Percentiles rank a stretch among this genome's conserved stretches.
Conservation (phyloP, 345 rosid genomes). For the Salix udensis region DNA sequence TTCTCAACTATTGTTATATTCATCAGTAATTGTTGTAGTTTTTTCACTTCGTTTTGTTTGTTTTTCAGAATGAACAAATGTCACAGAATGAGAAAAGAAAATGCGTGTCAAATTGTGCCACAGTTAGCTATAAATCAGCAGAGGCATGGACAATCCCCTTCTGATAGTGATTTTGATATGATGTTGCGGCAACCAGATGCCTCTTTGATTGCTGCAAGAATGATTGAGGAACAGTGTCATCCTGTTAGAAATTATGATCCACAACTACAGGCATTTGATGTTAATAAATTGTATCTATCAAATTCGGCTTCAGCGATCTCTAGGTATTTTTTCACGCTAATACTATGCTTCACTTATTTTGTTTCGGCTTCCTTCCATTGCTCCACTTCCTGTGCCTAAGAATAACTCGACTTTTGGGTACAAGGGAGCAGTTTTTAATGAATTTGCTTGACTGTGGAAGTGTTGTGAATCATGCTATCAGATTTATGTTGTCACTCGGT, state of each 20-base stretch:
- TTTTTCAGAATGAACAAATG: conserved; percentile 10
- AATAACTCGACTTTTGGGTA: not conserved
- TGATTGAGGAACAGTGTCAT: conserved; percentile 6
- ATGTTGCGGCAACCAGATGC: conserved; percentile 9
- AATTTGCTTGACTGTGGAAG: not conserved
- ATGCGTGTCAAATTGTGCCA: not conserved
- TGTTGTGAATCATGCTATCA: too few species aligned
- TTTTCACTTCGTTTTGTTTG: not conserved
- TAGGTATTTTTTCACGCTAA: conserved; percentile 7
- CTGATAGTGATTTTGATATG: not conserved
- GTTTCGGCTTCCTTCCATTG: too few species aligned
- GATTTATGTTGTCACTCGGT: too few species aligned
- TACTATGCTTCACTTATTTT: too few species aligned
- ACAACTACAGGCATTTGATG: conserved; percentile 2
- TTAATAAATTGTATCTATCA: conserved; percentile 10
- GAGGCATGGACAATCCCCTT: conserved; percentile 12
- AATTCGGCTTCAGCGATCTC: conserved; percentile 9
- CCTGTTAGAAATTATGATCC: conserved; percentile 8
- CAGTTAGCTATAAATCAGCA: conserved; percentile 8
- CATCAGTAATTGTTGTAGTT: too few species aligned
- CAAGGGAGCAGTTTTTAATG: not conserved
- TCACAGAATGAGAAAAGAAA: conserved; percentile 11
- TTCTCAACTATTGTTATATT: too few species aligned
- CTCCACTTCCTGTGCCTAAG: not conserved
- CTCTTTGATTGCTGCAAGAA: conserved; percentile 4